These are phyloP conservation scores for Boletus speciosus DNA, from an alignment of 768 basidiomycete genomes.

Conservation along the genomic window DNA sequence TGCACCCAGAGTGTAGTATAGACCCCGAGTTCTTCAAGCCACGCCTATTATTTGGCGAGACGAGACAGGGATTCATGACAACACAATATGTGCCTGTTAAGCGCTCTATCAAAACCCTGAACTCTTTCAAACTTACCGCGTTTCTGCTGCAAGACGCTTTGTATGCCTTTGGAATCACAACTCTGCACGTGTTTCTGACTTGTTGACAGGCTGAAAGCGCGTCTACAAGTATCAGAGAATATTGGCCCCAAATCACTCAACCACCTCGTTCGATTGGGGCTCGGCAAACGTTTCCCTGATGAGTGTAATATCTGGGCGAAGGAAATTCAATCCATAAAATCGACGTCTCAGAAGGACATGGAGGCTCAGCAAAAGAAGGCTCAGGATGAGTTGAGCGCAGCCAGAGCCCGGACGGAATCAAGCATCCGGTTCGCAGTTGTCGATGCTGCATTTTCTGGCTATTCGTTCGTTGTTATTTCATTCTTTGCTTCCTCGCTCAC, in stretches of 20 bases:
- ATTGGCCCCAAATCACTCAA: slow-evolving; percentile 25
- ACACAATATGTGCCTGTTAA: slow-evolving; percentile 23
- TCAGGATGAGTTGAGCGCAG: slow-evolving; percentile 6
- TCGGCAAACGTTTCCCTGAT: slow-evolving; percentile 28
- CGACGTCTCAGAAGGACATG: not conserved
- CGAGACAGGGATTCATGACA: slow-evolving; percentile 39
- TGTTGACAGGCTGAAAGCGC: slow-evolving; percentile 22
- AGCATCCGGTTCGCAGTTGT: slow-evolving; percentile 22
- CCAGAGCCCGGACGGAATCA: slow-evolving; percentile 15
- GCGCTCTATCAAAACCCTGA: slow-evolving; percentile 7
- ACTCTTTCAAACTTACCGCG: slow-evolving; percentile 3
- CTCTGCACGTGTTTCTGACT: not conserved
- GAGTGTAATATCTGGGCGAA: slow-evolving; percentile 24
- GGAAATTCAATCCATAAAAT: slow-evolving; percentile 10
- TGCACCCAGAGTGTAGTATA: slow-evolving; percentile 21
- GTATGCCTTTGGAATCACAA: slow-evolving; percentile 8
- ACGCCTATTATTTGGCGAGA: slow-evolving; percentile 39
- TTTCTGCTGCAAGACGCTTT: slow-evolving; percentile 23
- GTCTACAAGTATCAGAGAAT: slow-evolving; percentile 23
- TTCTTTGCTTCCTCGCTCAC: not conserved
- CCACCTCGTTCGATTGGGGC: slow-evolving; percentile 30
- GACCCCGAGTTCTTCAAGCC: slow-evolving; percentile 27
- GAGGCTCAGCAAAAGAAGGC: slow-evolving; percentile 11
- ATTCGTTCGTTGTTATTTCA: slow-evolving; percentile 16
- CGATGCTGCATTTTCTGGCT: slow-evolving; percentile 26